Evolutionary conservation across 139 green algal genomes (phyloP).

Genomic region (Raphidocelis subcapitata): DNA sequence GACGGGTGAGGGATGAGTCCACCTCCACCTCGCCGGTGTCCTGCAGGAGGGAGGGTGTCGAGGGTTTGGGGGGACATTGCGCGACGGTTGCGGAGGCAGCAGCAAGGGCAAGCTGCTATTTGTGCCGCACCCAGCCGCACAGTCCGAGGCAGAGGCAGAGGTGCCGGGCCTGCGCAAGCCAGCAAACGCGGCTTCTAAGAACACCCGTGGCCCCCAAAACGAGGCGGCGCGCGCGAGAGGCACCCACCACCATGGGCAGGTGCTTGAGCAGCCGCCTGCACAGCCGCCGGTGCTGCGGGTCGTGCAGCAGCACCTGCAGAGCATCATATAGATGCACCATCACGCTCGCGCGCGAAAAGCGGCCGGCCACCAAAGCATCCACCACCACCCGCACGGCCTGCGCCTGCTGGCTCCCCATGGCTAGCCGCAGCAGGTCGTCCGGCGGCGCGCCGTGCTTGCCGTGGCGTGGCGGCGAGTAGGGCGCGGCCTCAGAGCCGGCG

Average conservation of each 20-base stretch:
- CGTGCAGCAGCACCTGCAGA: neutral
- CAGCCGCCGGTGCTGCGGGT: constrained; percentile 24
- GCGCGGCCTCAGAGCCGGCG: neutral
- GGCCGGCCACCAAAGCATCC: constrained; percentile 15
- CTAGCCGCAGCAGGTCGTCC: neutral
- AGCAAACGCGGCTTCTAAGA: too few relatives aligned
- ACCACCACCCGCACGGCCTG: constrained; percentile 24
- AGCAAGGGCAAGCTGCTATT: too few relatives aligned
- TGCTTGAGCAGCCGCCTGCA: constrained; percentile 32
- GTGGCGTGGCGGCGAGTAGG: neutral
- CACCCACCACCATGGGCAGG: constrained; percentile 18
- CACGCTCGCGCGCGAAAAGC: constrained; percentile 24
- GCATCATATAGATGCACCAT: constrained; percentile 20
- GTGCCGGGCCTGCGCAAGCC: too few relatives aligned
- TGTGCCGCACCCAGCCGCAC: too few relatives aligned
- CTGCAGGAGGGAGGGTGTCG: too few relatives aligned
- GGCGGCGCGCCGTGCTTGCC: neutral
- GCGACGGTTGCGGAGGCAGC: too few relatives aligned
- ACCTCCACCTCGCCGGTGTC: constrained; percentile 31
- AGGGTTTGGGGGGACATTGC: too few relatives aligned
- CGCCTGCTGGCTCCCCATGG: constrained; percentile 16
- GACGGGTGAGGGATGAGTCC: constrained; percentile 16
- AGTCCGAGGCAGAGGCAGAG: too few relatives aligned
- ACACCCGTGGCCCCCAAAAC: too few relatives aligned
- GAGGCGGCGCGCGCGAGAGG: too few relatives aligned